phyloP scores from a whole-genome alignment of 2,329 filamentous ascomycete genomes.

The Neonectria punicea region DNA sequence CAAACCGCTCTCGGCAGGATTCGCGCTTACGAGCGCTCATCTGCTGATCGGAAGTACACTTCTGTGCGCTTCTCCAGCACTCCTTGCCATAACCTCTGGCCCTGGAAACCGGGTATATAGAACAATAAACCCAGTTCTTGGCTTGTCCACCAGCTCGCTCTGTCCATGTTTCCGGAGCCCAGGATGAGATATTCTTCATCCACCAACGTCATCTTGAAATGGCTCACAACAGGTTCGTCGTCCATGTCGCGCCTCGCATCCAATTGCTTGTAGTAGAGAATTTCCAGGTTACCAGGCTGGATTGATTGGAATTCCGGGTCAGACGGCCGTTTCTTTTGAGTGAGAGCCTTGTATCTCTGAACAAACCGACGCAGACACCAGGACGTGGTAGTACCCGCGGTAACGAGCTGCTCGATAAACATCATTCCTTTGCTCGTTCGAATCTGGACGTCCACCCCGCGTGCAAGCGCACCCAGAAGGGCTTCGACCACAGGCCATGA shows the following conservation, averaged over 20 bases:
- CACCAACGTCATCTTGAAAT: constrained; percentile 81
- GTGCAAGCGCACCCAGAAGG: constrained; percentile 67
- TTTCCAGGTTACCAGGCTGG: constrained; percentile 60
- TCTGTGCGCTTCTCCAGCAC: constrained; percentile 51
- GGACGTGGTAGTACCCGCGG: constrained; percentile 78
- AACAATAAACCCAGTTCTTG: constrained; percentile 81
- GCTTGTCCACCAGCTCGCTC: constrained; percentile 87
- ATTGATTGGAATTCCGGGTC: constrained; percentile 56
- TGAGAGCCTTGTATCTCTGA: constrained; percentile 58
- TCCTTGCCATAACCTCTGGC: constrained; percentile 51
- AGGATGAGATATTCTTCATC: constrained; percentile 75
- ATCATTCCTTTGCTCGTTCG: constrained; percentile 77
- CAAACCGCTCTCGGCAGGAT: background rate
- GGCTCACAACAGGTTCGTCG: constrained; percentile 75
- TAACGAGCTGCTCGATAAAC: constrained; percentile 83
- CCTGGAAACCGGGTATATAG: constrained; percentile 53
- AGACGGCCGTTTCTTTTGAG: constrained; percentile 28
- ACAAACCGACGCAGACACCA: constrained; percentile 70
- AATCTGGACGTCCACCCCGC: constrained; percentile 75
- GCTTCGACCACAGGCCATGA: constrained; percentile 70
- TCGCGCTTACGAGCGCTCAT: constrained; percentile 4
- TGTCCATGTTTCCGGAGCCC: constrained; percentile 86
- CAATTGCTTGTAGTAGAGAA: constrained; percentile 67
- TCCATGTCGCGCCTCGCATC: constrained; percentile 41
- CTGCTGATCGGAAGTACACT: constrained; percentile 44